phyloP scores from a whole-genome alignment of 805 yeast genomes.

The Sungouiella thailandica region DNA sequence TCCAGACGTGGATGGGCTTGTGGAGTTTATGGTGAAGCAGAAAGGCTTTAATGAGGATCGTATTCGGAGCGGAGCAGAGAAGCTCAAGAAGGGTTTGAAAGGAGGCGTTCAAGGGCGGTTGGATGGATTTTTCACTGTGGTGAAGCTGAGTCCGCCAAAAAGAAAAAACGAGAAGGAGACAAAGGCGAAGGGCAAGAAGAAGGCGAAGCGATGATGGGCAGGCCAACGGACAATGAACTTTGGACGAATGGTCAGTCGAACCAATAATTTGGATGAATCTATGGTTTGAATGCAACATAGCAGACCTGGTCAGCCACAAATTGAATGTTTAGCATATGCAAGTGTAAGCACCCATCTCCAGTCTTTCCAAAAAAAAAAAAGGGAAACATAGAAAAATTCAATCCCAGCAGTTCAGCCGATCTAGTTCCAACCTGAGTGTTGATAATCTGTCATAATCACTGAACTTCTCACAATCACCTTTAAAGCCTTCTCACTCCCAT shows the following conservation, averaged over 20 bases:
- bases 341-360: no score
- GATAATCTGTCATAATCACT: no score
- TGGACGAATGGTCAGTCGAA: neutral
- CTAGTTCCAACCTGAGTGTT: no score
- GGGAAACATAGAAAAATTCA: no score
- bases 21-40: constrained; percentile 76
- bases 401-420: no score
- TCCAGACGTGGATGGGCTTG: constrained; percentile 81
- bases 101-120: constrained; percentile 86
- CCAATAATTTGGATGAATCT: no score
- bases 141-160: constrained; percentile 33
- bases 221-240: neutral
- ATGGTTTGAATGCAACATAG: no score
- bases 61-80: constrained; percentile 79
- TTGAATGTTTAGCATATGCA: no score
- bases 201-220: constrained; percentile 10
- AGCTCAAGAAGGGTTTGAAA: constrained; percentile 77
- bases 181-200: constrained; percentile 29
- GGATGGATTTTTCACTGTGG: constrained; percentile 84
- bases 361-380: no score
- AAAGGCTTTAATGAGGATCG: constrained; percentile 94
- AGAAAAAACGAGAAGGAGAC: constrained; percentile 35
- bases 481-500: no score
- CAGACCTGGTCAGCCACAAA: no score
- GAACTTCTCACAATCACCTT: no score